Evolutionary conservation across 2,329 filamentous ascomycete species (phyloP), one percentile per base, ranked within the genome.

Genomic region (Diaporthe sp.): DNA sequence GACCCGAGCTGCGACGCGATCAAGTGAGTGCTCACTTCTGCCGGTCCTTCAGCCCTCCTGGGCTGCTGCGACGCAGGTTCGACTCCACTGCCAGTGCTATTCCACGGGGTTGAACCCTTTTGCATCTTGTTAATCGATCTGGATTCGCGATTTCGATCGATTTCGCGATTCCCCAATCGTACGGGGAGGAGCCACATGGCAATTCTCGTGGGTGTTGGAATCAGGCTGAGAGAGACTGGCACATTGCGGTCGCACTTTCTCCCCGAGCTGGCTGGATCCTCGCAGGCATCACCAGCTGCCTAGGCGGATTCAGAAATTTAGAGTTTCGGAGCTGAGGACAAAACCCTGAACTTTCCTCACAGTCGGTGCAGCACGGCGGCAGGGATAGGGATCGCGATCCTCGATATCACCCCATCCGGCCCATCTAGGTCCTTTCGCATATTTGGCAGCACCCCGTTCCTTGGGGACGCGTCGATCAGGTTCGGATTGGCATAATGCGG

Each of bases 341-440:
- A 51, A 53, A 39, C 31, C 47, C 20, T 37, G 47, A 68, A 68
- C 65, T 68, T 68, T 68, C 65, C 65, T 68, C 47, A 53, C 47
- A 39, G 65, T 68, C 65, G 65, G 65, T 47, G 65, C 47, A 37
- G 42, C 65, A 53, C 65, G 5, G 15, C 31, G 6, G 22, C 63
- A 68, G 63, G 63, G 63, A 68, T 68, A 68, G 63, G 63, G 63
- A 68, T 68, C 25, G 20, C 31, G 31, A 39, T 68, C 47, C 63
- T n/a, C 61, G 20, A 68, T 28, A 53, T 39, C 63, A 65, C 17
- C 25, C 25, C 25, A n/a, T 20, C 63, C 20, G 28, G 4, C 63
- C 13, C 63, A 51, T 68, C 31, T 39, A 10, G 31, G 63, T 37
- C 44, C n/a, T 67, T 6, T 12, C 37, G 34, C 37, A 39, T 39